Conservation (phyloP, 805 yeast genomes). For the Sugiyamaella lignohabitans region DNA sequence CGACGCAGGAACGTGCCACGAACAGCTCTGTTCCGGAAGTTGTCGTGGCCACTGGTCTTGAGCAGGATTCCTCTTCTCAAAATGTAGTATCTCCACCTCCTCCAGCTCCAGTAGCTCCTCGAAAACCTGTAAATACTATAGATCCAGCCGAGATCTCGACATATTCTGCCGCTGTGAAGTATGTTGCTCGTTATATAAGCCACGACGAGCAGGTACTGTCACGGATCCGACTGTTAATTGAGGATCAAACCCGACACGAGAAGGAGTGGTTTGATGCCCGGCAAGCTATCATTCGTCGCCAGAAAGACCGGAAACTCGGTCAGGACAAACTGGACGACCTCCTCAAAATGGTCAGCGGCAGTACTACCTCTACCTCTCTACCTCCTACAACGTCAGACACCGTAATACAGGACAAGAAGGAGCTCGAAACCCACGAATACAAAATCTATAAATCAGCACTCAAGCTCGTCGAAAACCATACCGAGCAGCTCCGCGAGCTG, state of each 20-base stretch:
- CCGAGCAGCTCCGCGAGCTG: constrained; percentile 13
- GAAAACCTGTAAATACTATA: not conserved
- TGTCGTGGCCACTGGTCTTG: not conserved
- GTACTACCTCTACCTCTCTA: not conserved
- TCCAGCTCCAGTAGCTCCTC: not conserved
- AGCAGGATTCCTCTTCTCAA: not conserved
- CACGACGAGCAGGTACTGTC: constrained; percentile 10
- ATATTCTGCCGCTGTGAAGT: constrained; percentile 18
- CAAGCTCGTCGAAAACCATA: constrained; percentile 7
- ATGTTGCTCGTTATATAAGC: constrained; percentile 16
- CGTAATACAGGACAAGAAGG: not conserved
- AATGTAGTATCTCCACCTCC: not conserved
- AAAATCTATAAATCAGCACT: constrained; percentile 10
- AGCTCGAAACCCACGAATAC: constrained; percentile 13
- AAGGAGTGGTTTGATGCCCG: constrained; percentile 16
- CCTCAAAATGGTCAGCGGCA: constrained; percentile 13
- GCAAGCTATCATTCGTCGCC: constrained; percentile 9
- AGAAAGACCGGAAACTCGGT: constrained; percentile 5
- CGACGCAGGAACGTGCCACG: not conserved
- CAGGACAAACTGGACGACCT: constrained; percentile 13
- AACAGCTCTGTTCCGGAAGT: not conserved
- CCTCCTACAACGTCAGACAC: not conserved
- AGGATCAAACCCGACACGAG: constrained; percentile 18
- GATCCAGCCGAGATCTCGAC: constrained; percentile 17
- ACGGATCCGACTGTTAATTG: constrained; percentile 13